Evolutionary conservation across 306 rosid species (phyloP), one percentile per base, ranked within the genome.

Genomic region (Inga leiocalycina): DNA sequence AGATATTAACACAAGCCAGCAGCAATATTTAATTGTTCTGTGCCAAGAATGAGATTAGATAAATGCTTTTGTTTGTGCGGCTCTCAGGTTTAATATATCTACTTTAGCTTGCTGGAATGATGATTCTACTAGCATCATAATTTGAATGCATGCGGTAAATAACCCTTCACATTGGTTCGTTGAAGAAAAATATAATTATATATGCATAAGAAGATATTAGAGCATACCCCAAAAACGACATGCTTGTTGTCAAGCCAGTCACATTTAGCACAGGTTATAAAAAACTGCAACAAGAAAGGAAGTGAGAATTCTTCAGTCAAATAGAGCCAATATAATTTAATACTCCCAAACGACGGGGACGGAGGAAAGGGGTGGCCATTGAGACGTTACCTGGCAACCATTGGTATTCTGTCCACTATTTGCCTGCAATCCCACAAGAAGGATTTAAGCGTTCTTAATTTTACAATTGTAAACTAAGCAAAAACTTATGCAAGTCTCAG

Each of bases 231-330:
- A 46, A 96, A 96, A 79, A 94, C 98, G 15, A 96, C 99, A 77
- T 96, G 98, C 91, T 94, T 96, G 88, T 91, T 96, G 89, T 96
- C 99, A 68, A 96, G 98, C 99, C 98, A 96, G 85, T 96, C 99
- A 1, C 99, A 96, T 79, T 96, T 96, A 61, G 99, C 91, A 59
- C 98, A 92, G 79, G 99, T 93, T 81, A 96, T 61, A 72, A 96
- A 96, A 91, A 96, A 96, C 99, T 96, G 94, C 85, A 80, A 82
- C 20, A 30, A 82, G 48, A 59, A 77, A 48, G 41, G 66, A 77
- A 77, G 49, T 37, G 66, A 80, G 61, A 3, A 51, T 85, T 75
- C 82, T 69, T 87, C 83, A 84, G 81, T 46, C 72, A 83, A 64
- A 71, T 39, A 74, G 32, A 62, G 51, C 51, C 52, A 62, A 8